These are phyloP conservation scores for Jackrogersella multiformis DNA, from an alignment of 495 filamentous ascomycete species.

Conservation along the genomic window DNA sequence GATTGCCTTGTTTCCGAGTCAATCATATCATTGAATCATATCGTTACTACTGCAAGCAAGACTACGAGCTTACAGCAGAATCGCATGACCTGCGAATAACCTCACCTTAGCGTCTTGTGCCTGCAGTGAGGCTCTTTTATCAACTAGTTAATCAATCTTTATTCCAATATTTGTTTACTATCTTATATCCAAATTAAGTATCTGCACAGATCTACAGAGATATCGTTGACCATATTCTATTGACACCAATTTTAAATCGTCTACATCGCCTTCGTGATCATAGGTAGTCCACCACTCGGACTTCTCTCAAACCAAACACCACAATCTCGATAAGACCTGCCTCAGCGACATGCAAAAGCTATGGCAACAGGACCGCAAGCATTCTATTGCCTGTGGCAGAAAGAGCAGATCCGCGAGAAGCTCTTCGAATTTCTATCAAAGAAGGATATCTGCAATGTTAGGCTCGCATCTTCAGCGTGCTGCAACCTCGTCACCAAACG, in stretches of 20 bases:
- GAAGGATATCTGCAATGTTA: constrained; percentile 60
- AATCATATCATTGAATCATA: constrained; percentile 12
- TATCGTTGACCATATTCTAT: constrained; percentile 17
- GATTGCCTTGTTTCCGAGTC: constrained; percentile 23
- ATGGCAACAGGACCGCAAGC: constrained; percentile 58
- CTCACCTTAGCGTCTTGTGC: constrained; percentile 41
- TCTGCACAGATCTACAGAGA: background rate
- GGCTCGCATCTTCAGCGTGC: constrained; percentile 59
- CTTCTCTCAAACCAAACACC: constrained; percentile 16
- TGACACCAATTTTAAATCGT: constrained; percentile 19
- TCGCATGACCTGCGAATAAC: constrained; percentile 48
- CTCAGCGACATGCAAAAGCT: constrained; percentile 56
- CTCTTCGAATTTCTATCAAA: constrained; percentile 61
- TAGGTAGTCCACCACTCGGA: constrained; percentile 14
- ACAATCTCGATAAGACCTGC: constrained; percentile 26
- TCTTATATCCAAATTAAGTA: constrained; percentile 8
- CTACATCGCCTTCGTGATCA: constrained; percentile 21
- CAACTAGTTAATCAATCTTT: constrained; percentile 8
- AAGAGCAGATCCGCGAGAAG: constrained; percentile 57
- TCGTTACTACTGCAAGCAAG: constrained; percentile 27
- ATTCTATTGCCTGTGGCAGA: constrained; percentile 65
- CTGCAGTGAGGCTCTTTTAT: constrained; percentile 19
- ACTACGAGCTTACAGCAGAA: constrained; percentile 31
- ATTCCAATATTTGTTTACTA: constrained; percentile 6
- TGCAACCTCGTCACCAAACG: constrained; percentile 62